Evolutionary conservation across 2,329 filamentous ascomycete species (phyloP).

Genomic region (Fusarium redolens): DNA sequence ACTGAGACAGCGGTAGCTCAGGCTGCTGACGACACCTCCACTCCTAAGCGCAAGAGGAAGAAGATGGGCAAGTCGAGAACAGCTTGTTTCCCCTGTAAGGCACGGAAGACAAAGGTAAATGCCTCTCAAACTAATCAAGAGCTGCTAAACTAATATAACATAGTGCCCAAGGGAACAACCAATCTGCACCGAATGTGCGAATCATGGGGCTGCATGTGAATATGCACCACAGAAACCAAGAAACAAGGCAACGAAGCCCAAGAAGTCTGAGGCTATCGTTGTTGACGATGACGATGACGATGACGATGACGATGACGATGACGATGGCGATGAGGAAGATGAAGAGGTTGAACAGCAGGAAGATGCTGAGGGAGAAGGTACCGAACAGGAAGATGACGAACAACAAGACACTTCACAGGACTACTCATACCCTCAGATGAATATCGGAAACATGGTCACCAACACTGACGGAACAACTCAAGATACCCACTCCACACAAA

Average conservation of each 20-base stretch:
- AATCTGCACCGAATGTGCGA: constrained; percentile 53
- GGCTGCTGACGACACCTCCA: constrained; percentile 1
- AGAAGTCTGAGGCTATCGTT: constrained; percentile 23
- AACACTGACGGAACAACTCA: constrained; percentile 35
- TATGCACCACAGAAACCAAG: constrained; percentile 52
- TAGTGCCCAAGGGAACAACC: constrained; percentile 58
- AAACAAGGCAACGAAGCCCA: constrained; percentile 36
- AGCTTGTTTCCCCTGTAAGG: constrained; percentile 53
- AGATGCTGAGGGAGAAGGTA: constrained; percentile 21
- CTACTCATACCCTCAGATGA: constrained; percentile 46
- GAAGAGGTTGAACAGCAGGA: constrained; percentile 25
- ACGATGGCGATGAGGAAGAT: constrained; percentile 20
- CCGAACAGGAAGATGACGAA: constrained; percentile 21
- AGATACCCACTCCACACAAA: constrained; percentile 29
- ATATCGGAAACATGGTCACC: constrained; percentile 46
- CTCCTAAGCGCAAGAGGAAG: constrained; percentile 23
- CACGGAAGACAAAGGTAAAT: constrained; percentile 54
- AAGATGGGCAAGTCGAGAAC: constrained; percentile 48
- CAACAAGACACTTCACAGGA: constrained; percentile 28
- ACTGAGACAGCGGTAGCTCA: constrained; percentile 4
- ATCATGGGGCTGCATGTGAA: constrained; percentile 49
- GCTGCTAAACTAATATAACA: neutral
- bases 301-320: constrained; percentile 11
- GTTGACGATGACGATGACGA: constrained; percentile 31
- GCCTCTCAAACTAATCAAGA: neutral